phyloP scores from a whole-genome alignment of 208 protist species.

The Eutreptiella sp. region DNA sequence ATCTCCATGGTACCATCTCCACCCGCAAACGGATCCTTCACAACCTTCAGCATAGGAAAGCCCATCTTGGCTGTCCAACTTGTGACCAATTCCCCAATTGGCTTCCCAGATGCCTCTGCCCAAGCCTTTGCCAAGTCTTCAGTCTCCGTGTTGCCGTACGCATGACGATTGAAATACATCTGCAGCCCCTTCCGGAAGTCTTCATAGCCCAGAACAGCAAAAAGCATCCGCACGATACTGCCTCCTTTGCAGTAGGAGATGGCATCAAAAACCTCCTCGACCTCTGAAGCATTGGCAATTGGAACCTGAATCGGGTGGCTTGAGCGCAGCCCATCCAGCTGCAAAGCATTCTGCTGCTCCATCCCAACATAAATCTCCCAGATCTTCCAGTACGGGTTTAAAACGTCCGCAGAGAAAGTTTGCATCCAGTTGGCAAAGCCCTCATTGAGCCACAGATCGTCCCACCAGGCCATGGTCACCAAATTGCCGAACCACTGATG shows the following conservation, averaged over 20 bases:
- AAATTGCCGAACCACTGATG: constrained; percentile 97
- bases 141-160: constrained; percentile 81
- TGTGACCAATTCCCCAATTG: constrained; percentile 73
- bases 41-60: constrained; percentile 78
- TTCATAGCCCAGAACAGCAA: constrained; percentile 69
- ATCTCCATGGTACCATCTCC: not conserved
- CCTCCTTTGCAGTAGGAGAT: constrained; percentile 93
- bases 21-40: not conserved
- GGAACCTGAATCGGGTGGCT: constrained; percentile 93
- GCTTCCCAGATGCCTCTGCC: constrained; percentile 62
- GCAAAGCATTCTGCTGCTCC: constrained; percentile 55
- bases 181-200: constrained; percentile 74
- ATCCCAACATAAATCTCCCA: constrained; percentile 69
- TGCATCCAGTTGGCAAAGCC: constrained; percentile 96
- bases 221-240: constrained; percentile 85
- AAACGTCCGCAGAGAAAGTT: constrained; percentile 58
- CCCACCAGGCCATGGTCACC: constrained; percentile 98
- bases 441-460: constrained; percentile 97
- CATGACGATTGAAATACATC: constrained; percentile 81
- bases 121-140: constrained; percentile 88
- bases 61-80: constrained; percentile 83
- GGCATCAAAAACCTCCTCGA: constrained; percentile 94
- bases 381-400: constrained; percentile 75
- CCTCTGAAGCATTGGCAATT: constrained; percentile 74
- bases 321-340: constrained; percentile 75